Evolutionary conservation across 106 monocot genomes (phyloP), one percentile per base, ranked within the genome.

Genomic region (Amphibolis antarctica): DNA sequence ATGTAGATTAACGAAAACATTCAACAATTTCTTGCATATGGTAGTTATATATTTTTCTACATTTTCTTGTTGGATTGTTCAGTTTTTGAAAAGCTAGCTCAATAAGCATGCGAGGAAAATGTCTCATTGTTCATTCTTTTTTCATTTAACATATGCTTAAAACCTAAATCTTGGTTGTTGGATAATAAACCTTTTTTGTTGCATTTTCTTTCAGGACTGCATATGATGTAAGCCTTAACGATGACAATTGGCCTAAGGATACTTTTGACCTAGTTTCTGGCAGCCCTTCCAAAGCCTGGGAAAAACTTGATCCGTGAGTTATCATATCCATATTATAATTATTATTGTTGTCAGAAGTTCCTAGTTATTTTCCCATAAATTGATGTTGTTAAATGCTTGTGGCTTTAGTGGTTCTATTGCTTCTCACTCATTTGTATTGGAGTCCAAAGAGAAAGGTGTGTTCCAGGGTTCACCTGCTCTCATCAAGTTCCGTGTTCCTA

Each of bases 191-290:
- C 3, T 49, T 49, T 12, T 49, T 49, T 13, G 3, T 22, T 7
- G 21, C 28, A 19, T 20, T 43, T 28, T 18, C 1, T 60, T 76
- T 54, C 81, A 91, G 98, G 68, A 85, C 91, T 70, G 98, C 98
- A 22, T 88, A 99, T 85, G 98, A 99, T 87, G 87, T 99, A 15
- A 82, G 70, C 75, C 85, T 91, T n/a, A 75, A 13, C 66, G 98
- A 99, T 72, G 91, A 99, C 79, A 77, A 67, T 58, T 99, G 98
- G 98, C 65, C 82, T 10, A 65, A 85, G 60, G 87, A 83, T 36
- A 77, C 46, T 28, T 99, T 99, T 70, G 79, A 85, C 21, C 61
- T 88, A 19, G 79, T 83, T 43, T 79, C 87, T 56, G 98, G 91
- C 9, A 79, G 59, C 71, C 71, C 82, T 28, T 68, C 83, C 23